Conservation (phyloP, 768 basidiomycete genomes). For the Agrocybe chaxingu region DNA sequence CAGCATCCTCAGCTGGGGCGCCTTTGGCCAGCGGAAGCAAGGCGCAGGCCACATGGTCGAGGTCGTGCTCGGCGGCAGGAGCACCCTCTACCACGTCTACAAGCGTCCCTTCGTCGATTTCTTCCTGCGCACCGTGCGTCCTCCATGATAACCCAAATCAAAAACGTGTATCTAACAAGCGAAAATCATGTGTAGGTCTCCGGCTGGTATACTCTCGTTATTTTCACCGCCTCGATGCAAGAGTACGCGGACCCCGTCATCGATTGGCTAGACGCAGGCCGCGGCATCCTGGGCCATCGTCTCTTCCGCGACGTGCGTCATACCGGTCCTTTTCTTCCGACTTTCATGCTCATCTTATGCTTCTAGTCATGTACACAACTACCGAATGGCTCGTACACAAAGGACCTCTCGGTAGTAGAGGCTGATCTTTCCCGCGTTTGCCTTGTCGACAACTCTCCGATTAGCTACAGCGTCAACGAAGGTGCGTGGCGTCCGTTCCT, state of each 20-base stretch:
- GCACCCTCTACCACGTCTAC: constrained; percentile 96
- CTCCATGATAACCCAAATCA: constrained; percentile 5
- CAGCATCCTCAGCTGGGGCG: constrained; percentile 59
- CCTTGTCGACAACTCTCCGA: constrained; percentile 93
- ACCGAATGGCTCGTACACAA: constrained; percentile 91
- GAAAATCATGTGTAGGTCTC: constrained; percentile 63
- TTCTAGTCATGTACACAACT: constrained; percentile 86
- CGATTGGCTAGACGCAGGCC: constrained; percentile 96
- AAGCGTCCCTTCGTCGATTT: constrained; percentile 96
- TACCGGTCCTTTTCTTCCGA: constrained; percentile 1
- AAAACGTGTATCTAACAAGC: neutral
- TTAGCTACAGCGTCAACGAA: constrained; percentile 90
- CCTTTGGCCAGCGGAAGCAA: constrained; percentile 54
- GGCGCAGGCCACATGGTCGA: constrained; percentile 87
- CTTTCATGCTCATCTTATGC: constrained; percentile 5
- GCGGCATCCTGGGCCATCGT: constrained; percentile 84
- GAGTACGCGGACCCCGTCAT: constrained; percentile 99
- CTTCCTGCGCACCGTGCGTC: constrained; percentile 27
- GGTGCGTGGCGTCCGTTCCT: constrained; percentile 44
- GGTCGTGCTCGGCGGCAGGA: constrained; percentile 83
- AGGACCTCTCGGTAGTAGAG: constrained; percentile 87
- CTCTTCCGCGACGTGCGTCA: constrained; percentile 86
- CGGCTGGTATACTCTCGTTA: constrained; percentile 96
- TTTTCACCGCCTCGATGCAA: constrained; percentile 98
- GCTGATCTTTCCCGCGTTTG: constrained; percentile 89